Base-by-base conservation (phyloP, 345 rosid species). In the Populus pruinosa region DNA sequence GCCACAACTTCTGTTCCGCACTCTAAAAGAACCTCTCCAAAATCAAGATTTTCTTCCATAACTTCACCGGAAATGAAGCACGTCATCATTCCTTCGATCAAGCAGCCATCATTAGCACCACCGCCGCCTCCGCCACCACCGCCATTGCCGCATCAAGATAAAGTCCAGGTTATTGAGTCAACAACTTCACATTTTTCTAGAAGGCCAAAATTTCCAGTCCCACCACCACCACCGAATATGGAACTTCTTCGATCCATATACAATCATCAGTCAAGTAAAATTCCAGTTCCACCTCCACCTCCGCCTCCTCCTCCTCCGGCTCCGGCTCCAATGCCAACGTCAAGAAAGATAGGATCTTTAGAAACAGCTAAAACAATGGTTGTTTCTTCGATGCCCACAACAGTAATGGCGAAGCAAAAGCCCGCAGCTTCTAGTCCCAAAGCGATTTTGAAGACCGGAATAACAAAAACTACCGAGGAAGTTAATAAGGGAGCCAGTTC, bases 41-140 rank as follows among this genome's bases (percentile, higher is more conserved):
- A 78, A 84, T 87, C 94, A 9, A 79, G 92, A 74, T 61, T 87
- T 27, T 71, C 84, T 62, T 64, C 89, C 0, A 87, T 82, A 71
- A 56, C 92, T 82, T 93, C 98, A 10, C 98, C 98, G 50, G 99
- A 92, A 79, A 93, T 93, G 98, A 95, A 93, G 79, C 93, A 86
- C 70, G 98, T 90, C 25, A 91, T 93, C 56, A 84, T 91, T 12
- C 98, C 99, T 17, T 87, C 99, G 14, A 91, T 90, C 38, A 90
- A 91, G 87, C 89, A 89, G 65, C 72, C 81, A 49, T 12, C 39
- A 65, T 71, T 73, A 7, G 71, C 83, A 1, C 85, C 80, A 9
- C 78, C 83, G 10, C 87, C 83, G 0, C 80, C 90, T 0, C 86
- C 81, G 2, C 78, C 76, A 8, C 80, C 81, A 0, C 79, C 69